A percentile compares a stretch with the other conserved stretches of the same genome.
phyloP scores from a whole-genome alignment of 2,329 filamentous ascomycete species.

The Dothistroma pini region DNA sequence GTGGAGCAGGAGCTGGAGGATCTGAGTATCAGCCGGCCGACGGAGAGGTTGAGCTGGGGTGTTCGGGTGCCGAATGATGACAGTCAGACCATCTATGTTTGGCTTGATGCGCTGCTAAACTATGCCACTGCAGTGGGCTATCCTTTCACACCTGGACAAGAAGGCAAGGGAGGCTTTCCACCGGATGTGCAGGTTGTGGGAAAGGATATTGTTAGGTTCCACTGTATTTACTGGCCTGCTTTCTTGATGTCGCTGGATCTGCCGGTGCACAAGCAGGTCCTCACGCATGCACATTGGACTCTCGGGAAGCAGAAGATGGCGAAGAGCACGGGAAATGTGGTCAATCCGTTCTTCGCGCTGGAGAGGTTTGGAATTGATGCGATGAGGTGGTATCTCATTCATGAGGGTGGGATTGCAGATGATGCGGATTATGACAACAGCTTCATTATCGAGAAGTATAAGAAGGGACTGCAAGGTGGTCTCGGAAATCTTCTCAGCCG shows the following conservation, averaged over 20 bases:
- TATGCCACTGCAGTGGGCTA: slow-evolving; percentile 88
- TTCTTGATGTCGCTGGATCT: slow-evolving; percentile 85
- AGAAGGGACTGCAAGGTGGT: slow-evolving; percentile 70
- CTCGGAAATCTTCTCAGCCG: slow-evolving; percentile 78
- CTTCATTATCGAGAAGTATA: slow-evolving; percentile 70
- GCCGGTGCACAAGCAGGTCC: slow-evolving; percentile 70
- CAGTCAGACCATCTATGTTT: slow-evolving; percentile 92
- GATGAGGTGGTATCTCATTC: slow-evolving; percentile 83
- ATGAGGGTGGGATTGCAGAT: slow-evolving; percentile 69
- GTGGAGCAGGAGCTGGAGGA: slow-evolving; percentile 78
- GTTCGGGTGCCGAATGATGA: slow-evolving; percentile 81
- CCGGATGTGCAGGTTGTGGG: slow-evolving; percentile 89
- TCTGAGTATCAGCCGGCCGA: slow-evolving; percentile 81
- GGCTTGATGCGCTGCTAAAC: slow-evolving; percentile 94
- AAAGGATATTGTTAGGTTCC: slow-evolving; percentile 95
- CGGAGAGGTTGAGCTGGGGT: slow-evolving; percentile 77
- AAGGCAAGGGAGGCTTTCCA: slow-evolving; percentile 71
- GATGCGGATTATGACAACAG: slow-evolving; percentile 85
- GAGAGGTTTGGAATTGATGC: slow-evolving; percentile 83
- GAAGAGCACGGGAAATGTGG: slow-evolving; percentile 90
- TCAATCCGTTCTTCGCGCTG: slow-evolving; percentile 88
- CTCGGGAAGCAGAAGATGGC: slow-evolving; percentile 92
- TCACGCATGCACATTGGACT: slow-evolving; percentile 95
- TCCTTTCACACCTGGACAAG: slow-evolving; percentile 67
- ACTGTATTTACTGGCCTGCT: slow-evolving; percentile 97